Evolutionary conservation across 768 basidiomycete species (phyloP), one percentile per base, ranked within the genome.

Genomic region (Amanita polypyramis): DNA sequence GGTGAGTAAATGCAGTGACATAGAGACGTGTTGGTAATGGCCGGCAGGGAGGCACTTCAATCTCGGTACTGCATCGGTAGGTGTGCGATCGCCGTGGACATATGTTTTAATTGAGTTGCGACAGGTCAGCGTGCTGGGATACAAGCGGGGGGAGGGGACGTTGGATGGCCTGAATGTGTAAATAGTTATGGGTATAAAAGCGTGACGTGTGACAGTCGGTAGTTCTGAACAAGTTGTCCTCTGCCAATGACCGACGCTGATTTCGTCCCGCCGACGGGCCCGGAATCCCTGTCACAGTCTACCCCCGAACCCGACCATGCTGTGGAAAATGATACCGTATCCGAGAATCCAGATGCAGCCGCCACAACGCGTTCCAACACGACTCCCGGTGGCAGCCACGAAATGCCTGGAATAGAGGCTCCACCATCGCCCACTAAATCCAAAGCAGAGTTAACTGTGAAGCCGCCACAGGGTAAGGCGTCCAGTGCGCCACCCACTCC

Each of bases 61-160:
- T 82, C 61, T 87, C 91, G 63, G 83, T 49, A 81, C 89, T n/a
- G 87, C 88, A 58, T 80, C 90, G 10, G 86, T 82, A 58, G 83
- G 86, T 47, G 83, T 90, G 65, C 60, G 75, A 60, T 7, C 9
- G 33, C 42, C 11, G 21, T 34, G 11, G 4, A 27, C 4, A 21
- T n/a, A 21, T 11, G 15, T 30, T 17, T 39, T 2, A 23, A 39
- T 17, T 39, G 5, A 49, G 55, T 54, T 41, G 25, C 14, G 12
- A 39, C 52, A 90, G 88, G 74, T 92, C 47, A 77, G 85, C 11
- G 74, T 92, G 17, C 68, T 94, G 20, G 76, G 85, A 21, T 95
- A 96, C 63, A 90, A 91, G 56, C 92, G 94, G 65, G 70, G 72
- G 17, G 74, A 74, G 17, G 91, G 94, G 63, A 77, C 78, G 11